Conservation (phyloP, 306 rosid genomes). For the Argentina anserina region DNA sequence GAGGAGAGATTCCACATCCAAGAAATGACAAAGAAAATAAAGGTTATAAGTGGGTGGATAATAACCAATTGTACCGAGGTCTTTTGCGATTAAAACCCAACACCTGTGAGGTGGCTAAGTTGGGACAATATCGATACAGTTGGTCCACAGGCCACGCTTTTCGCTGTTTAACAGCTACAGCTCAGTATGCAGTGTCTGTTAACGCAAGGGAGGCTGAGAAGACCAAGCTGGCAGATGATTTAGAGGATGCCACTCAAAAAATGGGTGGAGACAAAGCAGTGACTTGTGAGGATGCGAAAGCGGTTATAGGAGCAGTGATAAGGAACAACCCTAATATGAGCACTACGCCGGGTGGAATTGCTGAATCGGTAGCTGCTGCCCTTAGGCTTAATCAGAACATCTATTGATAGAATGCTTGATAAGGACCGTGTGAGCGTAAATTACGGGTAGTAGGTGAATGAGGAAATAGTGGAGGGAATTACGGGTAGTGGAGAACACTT, state of each 20-base stretch:
- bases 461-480: too few relatives aligned
- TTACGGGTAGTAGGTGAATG: too few relatives aligned
- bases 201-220: conserved; percentile 31
- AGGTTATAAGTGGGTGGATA: too few relatives aligned
- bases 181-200: conserved; percentile 45
- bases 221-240: conserved; percentile 37
- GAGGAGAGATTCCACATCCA: too few relatives aligned
- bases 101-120: too few relatives aligned
- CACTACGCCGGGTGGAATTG: conserved; percentile 66
- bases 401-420: neutral
- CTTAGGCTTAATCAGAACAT: conserved; percentile 51
- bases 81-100: too few relatives aligned
- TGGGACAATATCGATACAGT: too few relatives aligned
- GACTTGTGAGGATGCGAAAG: conserved; percentile 59
- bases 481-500: too few relatives aligned
- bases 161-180: conserved; percentile 38
- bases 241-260: conserved; percentile 40
- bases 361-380: conserved; percentile 44
- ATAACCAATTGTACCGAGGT: too few relatives aligned
- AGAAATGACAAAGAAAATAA: too few relatives aligned
- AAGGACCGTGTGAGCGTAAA: too few relatives aligned
- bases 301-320: conserved; percentile 57
- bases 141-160: too few relatives aligned
- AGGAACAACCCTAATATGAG: conserved; percentile 49
- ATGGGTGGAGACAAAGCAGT: conserved; percentile 44